Conservation (phyloP, 352 stramenopile species). For the Phytophthora fragariae region DNA sequence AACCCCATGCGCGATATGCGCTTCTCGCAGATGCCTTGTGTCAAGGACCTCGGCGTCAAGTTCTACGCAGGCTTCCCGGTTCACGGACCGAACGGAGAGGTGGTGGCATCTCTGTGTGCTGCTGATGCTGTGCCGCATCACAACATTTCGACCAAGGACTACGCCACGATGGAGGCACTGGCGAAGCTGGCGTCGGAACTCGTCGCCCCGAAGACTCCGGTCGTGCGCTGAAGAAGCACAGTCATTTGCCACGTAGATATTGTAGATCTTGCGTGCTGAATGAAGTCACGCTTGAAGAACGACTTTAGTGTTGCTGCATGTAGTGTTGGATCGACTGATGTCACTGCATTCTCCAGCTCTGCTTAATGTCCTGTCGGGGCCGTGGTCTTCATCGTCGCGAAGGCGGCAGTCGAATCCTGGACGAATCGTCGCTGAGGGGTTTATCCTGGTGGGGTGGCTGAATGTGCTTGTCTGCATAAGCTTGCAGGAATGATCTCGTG, state of each 20-base stretch:
- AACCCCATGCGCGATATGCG: constrained; percentile 77
- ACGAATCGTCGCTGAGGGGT: neutral
- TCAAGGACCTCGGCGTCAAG: constrained; percentile 62
- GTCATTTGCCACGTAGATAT: constrained; percentile 5
- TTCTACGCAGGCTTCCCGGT: constrained; percentile 81
- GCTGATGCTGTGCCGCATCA: constrained; percentile 53
- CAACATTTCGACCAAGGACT: constrained; percentile 77
- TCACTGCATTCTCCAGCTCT: neutral
- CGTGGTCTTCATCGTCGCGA: too few species aligned
- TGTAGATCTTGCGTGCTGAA: too few species aligned
- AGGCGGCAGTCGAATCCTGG: too few species aligned
- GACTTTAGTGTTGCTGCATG: too few species aligned
- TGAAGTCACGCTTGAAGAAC: too few species aligned
- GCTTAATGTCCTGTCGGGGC: too few species aligned
- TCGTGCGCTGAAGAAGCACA: constrained; percentile 8
- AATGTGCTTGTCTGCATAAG: neutral
- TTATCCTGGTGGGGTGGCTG: constrained; percentile 3
- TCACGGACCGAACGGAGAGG: constrained; percentile 48
- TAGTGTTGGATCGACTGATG: too few species aligned
- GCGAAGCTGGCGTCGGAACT: constrained; percentile 62
- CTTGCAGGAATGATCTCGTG: constrained; percentile 8
- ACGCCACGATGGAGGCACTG: constrained; percentile 76
- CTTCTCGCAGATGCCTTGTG: constrained; percentile 61
- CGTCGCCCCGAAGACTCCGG: constrained; percentile 24
- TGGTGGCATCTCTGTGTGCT: constrained; percentile 65